Evolutionary conservation across 2,329 filamentous ascomycete genomes (phyloP).

Genomic region (Trichoderma simmonsii): DNA sequence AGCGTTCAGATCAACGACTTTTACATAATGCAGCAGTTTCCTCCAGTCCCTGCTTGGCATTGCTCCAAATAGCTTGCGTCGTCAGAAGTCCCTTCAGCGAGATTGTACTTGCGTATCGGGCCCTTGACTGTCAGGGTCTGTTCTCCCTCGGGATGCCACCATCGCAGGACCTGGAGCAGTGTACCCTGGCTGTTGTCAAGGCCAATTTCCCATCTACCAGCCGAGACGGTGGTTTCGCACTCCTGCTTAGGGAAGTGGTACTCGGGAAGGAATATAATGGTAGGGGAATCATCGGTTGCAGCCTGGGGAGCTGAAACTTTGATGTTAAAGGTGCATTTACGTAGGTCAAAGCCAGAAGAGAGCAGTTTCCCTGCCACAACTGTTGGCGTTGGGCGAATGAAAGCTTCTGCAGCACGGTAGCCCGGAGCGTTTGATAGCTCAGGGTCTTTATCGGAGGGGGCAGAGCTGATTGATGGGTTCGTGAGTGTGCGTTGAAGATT

Average conservation of each 20-base stretch:
- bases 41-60: constrained; percentile 50
- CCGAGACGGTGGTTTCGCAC: constrained; percentile 70
- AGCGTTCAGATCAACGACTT: neutral
- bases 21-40: constrained; percentile 53
- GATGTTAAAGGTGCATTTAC: constrained; percentile 72
- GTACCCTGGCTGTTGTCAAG: constrained; percentile 67
- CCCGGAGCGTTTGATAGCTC: constrained; percentile 65
- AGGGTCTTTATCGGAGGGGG: constrained; percentile 49
- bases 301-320: constrained; percentile 60
- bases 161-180: constrained; percentile 72
- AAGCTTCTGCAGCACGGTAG: constrained; percentile 88
- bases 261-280: constrained; percentile 80
- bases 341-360: constrained; percentile 77
- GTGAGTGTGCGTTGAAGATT: constrained; percentile 74
- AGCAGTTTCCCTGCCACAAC: constrained; percentile 68
- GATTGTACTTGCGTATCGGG: constrained; percentile 61
- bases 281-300: constrained; percentile 64
- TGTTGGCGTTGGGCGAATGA: constrained; percentile 79
- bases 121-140: constrained; percentile 78
- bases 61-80: constrained; percentile 78
- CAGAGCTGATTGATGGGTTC: constrained; percentile 62
- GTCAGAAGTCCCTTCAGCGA: constrained; percentile 58
- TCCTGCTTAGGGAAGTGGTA: constrained; percentile 83
- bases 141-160: constrained; percentile 89
- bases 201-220: constrained; percentile 86